Percentiles rank a stretch among this genome's conserved stretches.
phyloP scores from a whole-genome alignment of 2,329 filamentous ascomycete genomes.

The Cercospora canescens region DNA sequence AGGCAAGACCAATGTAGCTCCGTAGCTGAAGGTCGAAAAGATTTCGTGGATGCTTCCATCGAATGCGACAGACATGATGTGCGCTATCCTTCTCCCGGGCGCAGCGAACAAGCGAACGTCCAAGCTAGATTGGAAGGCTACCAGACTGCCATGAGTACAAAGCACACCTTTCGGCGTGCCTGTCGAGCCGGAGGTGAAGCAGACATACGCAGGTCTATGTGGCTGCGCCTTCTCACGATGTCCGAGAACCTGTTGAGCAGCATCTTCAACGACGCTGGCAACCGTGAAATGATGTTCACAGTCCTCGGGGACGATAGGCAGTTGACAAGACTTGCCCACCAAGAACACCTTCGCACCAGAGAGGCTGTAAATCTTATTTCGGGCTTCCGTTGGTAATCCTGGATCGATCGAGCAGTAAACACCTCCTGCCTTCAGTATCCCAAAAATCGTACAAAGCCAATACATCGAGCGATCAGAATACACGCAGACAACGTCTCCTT shows the following conservation, averaged over 20 bases:
- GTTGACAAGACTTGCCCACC: not conserved
- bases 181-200: conserved; percentile 7
- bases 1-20: conserved; percentile 1
- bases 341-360: not conserved
- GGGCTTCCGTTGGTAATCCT: not conserved
- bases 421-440: not conserved
- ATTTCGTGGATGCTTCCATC: conserved; percentile 6
- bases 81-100: not conserved
- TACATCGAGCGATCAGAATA: not conserved
- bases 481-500: not conserved
- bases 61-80: conserved; percentile 7
- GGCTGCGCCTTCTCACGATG: not conserved
- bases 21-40: not conserved
- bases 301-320: not conserved
- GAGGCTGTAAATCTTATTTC: not conserved
- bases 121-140: conserved; percentile 3
- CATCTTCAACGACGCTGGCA: not conserved
- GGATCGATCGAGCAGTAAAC: not conserved
- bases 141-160: conserved; percentile 1
- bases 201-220: not conserved
- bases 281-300: not conserved
- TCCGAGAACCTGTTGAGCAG: not conserved
- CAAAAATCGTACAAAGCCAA: not conserved
- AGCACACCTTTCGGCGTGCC: conserved; percentile 5
- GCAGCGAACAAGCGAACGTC: conserved; percentile 1